A percentile compares a stretch with the other conserved stretches of the same genome.
These are phyloP conservation scores for Talaromyces wortmannii DNA, from an alignment of 495 filamentous ascomycete genomes.

Conservation along the genomic window DNA sequence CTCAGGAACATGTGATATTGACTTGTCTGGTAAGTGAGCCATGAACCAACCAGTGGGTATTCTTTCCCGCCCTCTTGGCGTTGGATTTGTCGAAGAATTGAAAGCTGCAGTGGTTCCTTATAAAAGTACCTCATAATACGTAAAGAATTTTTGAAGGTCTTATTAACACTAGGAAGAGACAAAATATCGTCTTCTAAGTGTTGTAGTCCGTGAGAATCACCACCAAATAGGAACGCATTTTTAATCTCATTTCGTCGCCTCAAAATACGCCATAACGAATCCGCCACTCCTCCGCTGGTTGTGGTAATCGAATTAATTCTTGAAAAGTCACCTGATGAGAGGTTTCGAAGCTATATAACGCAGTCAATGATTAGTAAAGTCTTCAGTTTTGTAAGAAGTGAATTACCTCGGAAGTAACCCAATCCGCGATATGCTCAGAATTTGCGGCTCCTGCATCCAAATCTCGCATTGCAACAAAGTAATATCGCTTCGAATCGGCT, in stretches of 20 bases:
- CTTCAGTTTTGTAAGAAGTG: not conserved
- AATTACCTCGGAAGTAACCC: not conserved
- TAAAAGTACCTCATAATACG: not conserved
- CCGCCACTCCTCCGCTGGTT: not conserved
- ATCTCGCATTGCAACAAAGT: not conserved
- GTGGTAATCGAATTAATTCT: not conserved
- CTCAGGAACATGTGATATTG: not conserved
- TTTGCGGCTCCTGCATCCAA: not conserved
- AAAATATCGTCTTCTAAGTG: not conserved
- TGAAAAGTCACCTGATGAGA: not conserved
- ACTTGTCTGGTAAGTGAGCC: not conserved
- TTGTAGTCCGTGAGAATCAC: not conserved
- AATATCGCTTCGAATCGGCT: not conserved
- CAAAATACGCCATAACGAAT: not conserved
- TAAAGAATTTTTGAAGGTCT: not conserved
- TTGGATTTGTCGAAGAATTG: not conserved
- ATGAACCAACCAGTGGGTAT: not conserved
- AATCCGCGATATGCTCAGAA: not conserved
- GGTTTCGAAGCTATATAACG: not conserved
- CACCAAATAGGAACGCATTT: not conserved
- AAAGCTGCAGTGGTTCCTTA: not conserved
- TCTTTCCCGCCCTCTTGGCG: not conserved
- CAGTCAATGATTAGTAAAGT: not conserved
- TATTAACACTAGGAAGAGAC: not conserved
- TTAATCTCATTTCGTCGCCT: not conserved